Conservation (phyloP, 2,329 filamentous ascomycete genomes). For the Cytospora piceicola region DNA sequence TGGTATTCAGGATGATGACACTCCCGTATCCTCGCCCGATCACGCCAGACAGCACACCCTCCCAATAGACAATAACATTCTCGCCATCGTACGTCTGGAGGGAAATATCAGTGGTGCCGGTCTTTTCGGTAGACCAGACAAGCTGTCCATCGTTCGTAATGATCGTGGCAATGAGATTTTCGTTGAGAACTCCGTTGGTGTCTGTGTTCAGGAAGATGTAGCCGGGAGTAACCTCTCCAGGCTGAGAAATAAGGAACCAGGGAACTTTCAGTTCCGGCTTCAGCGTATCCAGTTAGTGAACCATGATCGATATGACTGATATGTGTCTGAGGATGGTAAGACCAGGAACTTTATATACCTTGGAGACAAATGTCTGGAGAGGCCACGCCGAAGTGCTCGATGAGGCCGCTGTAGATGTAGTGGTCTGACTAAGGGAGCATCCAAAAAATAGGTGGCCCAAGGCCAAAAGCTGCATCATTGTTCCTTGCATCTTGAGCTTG, state of each 20-base stretch:
- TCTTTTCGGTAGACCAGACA: constrained; percentile 48
- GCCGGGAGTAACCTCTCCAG: constrained; percentile 7
- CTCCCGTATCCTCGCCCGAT: constrained; percentile 40
- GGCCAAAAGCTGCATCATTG: constrained; percentile 10
- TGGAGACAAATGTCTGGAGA: constrained; percentile 19
- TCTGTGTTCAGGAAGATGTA: constrained; percentile 24
- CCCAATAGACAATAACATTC: constrained; percentile 46
- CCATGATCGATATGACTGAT: not conserved
- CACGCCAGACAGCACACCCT: constrained; percentile 44
- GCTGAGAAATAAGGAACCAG: constrained; percentile 16
- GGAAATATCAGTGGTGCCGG: constrained; percentile 46
- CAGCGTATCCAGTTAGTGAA: not conserved
- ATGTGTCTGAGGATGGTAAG: not conserved
- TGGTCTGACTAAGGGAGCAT: constrained; percentile 9
- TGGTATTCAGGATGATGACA: constrained; percentile 35
- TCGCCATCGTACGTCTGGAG: constrained; percentile 47
- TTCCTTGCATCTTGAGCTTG: constrained; percentile 6
- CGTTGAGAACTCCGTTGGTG: constrained; percentile 13
- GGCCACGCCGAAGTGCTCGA: constrained; percentile 8
- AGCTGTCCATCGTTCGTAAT: constrained; percentile 48
- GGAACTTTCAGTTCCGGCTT: constrained; percentile 12
- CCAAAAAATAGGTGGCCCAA: constrained; percentile 20
- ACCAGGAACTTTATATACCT: not conserved
- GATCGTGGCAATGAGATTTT: constrained; percentile 36
- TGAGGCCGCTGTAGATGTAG: not conserved